These are phyloP conservation scores for Stygiomarasmius scandens DNA, from an alignment of 1,284 basidiomycete species.

Conservation along the genomic window DNA sequence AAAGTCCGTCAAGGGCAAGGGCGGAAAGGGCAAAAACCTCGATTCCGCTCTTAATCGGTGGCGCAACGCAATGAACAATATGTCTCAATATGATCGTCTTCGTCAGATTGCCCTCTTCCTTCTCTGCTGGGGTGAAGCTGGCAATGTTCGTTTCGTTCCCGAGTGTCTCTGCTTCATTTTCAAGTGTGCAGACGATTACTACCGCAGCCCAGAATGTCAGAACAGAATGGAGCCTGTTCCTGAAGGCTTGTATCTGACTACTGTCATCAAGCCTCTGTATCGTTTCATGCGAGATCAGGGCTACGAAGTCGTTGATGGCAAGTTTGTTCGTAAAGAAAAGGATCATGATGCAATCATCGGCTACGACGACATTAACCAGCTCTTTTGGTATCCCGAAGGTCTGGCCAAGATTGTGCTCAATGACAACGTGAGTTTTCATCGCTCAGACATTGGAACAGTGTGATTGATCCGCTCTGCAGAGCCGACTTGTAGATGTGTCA, in stretches of 20 bases:
- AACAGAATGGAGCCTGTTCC: slow-evolving; percentile 92
- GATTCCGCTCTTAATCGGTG: slow-evolving; percentile 93
- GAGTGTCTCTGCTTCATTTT: slow-evolving; percentile 99
- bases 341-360: slow-evolving; percentile 97
- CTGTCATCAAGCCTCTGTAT: slow-evolving; percentile 94
- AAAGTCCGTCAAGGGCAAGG: slow-evolving; percentile 75
- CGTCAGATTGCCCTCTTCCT: slow-evolving; percentile 96
- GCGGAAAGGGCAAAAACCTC: slow-evolving; percentile 76
- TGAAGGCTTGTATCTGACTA: slow-evolving; percentile 92
- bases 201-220: slow-evolving; percentile 97
- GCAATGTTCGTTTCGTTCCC: slow-evolving; percentile 95
- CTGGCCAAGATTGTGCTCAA: slow-evolving; percentile 88
- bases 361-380: slow-evolving; percentile 99
- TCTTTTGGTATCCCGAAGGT: slow-evolving; percentile 99
- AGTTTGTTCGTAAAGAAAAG: slow-evolving; percentile 91
- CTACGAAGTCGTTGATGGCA: slow-evolving; percentile 94
- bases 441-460: no score
- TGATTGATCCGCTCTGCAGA: slow-evolving; percentile 43
- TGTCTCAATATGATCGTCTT: slow-evolving; percentile 98
- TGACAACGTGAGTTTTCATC: slow-evolving; percentile 69
- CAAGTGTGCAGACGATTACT: slow-evolving; percentile 99
- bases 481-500: slow-evolving; percentile 86
- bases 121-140: slow-evolving; percentile 98
- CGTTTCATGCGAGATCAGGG: slow-evolving; percentile 97
- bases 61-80: slow-evolving; percentile 98